Conservation (phyloP, 306 rosid genomes). For the Citrullus amarus region DNA sequence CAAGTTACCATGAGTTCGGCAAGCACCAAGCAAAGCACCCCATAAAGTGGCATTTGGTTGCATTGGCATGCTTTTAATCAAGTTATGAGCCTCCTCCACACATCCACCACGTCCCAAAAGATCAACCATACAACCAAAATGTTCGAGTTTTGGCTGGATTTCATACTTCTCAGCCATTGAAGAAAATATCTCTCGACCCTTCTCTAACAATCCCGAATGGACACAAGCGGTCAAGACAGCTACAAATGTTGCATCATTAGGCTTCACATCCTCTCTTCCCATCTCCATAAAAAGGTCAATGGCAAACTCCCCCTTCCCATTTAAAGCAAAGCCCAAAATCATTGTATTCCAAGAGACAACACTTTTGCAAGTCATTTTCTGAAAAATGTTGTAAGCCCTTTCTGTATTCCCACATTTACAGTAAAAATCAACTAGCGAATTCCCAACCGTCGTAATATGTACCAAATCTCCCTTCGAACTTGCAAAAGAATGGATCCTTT, state of each 20-base stretch:
- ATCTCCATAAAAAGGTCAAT: conserved; percentile 52
- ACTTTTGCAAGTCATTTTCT: conserved; percentile 35
- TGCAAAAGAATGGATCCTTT: conserved; percentile 44
- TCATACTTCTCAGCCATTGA: conserved; percentile 30
- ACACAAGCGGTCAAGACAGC: conserved; percentile 66
- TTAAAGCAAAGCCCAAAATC: conserved; percentile 69
- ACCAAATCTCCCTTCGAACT: conserved; percentile 20
- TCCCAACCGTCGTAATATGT: conserved; percentile 37
- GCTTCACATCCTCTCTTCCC: conserved; percentile 28
- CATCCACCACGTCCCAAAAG: conserved; percentile 58
- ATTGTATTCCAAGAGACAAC: conserved; percentile 66
- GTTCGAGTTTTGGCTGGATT: conserved; percentile 57
- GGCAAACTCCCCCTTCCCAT: conserved; percentile 63
- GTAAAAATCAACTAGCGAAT: conserved; percentile 57
- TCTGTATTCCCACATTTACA: conserved; percentile 58
- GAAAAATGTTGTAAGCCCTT: conserved; percentile 35
- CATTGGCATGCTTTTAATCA: conserved; percentile 60
- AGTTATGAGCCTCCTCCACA: conserved; percentile 41
- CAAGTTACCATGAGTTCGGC: conserved; percentile 55
- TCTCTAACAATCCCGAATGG: conserved; percentile 63
- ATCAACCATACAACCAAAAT: conserved; percentile 79
- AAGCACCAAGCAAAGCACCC: conserved; percentile 80
- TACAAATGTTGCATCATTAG: conserved; percentile 52
- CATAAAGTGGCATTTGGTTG: conserved; percentile 64
- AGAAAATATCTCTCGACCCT: conserved; percentile 46